Base-by-base conservation (phyloP, 495 filamentous ascomycete species). In the Penicillium riverlandense region DNA sequence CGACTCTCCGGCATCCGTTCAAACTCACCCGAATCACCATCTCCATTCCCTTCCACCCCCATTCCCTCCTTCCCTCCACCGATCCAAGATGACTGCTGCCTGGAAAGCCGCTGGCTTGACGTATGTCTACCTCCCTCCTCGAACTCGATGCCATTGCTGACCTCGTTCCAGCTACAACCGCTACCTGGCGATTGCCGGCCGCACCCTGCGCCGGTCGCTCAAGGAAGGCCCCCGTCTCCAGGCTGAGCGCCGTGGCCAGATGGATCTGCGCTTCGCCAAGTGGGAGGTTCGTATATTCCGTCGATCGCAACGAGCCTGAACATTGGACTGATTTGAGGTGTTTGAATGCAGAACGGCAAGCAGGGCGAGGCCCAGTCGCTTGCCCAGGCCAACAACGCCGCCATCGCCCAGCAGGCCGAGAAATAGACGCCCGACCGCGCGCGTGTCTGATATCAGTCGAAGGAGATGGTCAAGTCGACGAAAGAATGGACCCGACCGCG, bases 51-150 rank as follows among this genome's bases (percentile, higher is more conserved):
- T 34, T 10, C 32, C 32, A 34, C 22, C 22, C 22, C 22, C 22
- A 22, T 22, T 22, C 38, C 51, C 52, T 45, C 39, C 35, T 53
- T 44, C 41, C 53, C 52, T 48, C 56, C 50, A 37, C 51, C 54
- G 54, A 61, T 66, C 80, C 83, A 89, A 81, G 76, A 98, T 98
- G 92, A 80, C 87, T 68, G 91, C 89, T 72, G 87, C 90, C 62
- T 99, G 94, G 94, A 97, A 96, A 85, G 80, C 90, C 60, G 84
- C 92, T 62, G 92, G 94, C 74, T 75, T 97, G 59, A 95, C 85
- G 94, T 97, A 84, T 68, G 85, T 57, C 37, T 40, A 5, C 30
- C 6, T 12, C 29, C 22, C 12, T 39, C 16, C 39, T 40, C 4
- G 35, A 40, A 29, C 48, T 47, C 44, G 48, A 52, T 37, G 35